Conservation (phyloP, 768 basidiomycete species). For the Sarcomyxa edulis region DNA sequence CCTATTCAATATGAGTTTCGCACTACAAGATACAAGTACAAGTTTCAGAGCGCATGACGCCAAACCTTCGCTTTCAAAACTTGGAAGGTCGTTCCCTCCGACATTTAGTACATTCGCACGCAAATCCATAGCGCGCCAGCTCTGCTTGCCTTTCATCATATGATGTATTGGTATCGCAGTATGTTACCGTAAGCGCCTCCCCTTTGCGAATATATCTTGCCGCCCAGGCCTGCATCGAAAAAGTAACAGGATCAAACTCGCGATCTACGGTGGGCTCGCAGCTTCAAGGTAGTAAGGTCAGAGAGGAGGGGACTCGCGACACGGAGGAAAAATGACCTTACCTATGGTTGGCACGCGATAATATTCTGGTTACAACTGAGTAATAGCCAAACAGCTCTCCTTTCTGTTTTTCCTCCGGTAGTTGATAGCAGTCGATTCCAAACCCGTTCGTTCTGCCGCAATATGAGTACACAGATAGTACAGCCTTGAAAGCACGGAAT, state of each 20-base stretch:
- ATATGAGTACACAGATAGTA: no score
- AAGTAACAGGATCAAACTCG: constrained; percentile 17
- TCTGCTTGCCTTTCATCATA: constrained; percentile 16
- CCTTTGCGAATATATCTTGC: constrained; percentile 22
- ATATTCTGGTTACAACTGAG: constrained; percentile 9
- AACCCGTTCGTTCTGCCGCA: background rate
- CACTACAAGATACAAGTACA: no score
- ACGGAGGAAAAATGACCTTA: constrained; percentile 14
- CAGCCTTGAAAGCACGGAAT: no score
- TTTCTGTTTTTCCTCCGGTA: background rate
- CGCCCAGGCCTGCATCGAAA: constrained; percentile 23
- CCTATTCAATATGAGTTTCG: no score
- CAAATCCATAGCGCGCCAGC: constrained; percentile 24
- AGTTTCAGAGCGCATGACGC: no score
- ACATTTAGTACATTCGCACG: no score
- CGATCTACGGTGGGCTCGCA: constrained; percentile 17
- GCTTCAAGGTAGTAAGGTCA: constrained; percentile 10
- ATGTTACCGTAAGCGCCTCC: constrained; percentile 28
- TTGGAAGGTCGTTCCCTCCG: no score
- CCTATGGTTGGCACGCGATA: no score
- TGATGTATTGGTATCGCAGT: constrained; percentile 11
- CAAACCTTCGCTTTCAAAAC: no score
- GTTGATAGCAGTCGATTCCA: background rate
- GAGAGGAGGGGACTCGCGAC: constrained; percentile 17
- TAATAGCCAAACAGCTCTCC: constrained; percentile 6